phyloP scores from a whole-genome alignment of 2,329 filamentous ascomycete genomes.

The Exophiala phaeomuriformis region DNA sequence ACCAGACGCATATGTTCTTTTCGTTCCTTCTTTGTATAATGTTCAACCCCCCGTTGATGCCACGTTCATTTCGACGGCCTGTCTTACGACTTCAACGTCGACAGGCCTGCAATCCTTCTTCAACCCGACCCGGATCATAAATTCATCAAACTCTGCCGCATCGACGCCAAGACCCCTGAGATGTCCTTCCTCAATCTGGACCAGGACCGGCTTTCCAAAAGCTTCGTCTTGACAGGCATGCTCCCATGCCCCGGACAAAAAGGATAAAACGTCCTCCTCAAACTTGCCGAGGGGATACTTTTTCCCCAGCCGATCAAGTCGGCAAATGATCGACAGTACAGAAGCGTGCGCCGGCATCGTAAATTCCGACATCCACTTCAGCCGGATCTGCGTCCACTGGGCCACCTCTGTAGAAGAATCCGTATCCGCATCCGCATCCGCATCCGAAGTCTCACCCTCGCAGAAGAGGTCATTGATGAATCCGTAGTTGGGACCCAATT shows the following conservation, averaged over 20 bases:
- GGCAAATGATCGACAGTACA: conserved; percentile 4
- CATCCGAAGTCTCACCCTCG: background rate
- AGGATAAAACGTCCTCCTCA: conserved; percentile 7
- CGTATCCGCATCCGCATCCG: background rate
- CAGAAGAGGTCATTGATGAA: conserved; percentile 14
- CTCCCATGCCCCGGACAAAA: conserved; percentile 14
- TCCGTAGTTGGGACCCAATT: background rate
- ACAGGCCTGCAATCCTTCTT: background rate
- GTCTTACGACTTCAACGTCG: background rate
- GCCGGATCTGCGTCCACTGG: conserved; percentile 16
- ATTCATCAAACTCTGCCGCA: conserved; percentile 19
- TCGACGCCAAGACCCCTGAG: conserved; percentile 17
- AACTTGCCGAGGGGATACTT: conserved; percentile 18
- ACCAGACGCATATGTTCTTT: no score
- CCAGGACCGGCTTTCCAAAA: conserved; percentile 28
- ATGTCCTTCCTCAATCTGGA: conserved; percentile 26
- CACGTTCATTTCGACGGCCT: background rate
- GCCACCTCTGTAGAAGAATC: background rate
- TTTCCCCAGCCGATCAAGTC: conserved; percentile 15
- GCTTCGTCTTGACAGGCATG: conserved; percentile 14
- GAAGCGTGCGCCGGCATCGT: conserved; percentile 9
- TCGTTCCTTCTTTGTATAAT: no score
- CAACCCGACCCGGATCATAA: conserved; percentile 16
- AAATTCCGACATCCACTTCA: conserved; percentile 16
- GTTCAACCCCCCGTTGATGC: no score